These are phyloP conservation scores for Cladosporium sp. DNA, from an alignment of 2,329 filamentous ascomycete species.

Conservation along the genomic window DNA sequence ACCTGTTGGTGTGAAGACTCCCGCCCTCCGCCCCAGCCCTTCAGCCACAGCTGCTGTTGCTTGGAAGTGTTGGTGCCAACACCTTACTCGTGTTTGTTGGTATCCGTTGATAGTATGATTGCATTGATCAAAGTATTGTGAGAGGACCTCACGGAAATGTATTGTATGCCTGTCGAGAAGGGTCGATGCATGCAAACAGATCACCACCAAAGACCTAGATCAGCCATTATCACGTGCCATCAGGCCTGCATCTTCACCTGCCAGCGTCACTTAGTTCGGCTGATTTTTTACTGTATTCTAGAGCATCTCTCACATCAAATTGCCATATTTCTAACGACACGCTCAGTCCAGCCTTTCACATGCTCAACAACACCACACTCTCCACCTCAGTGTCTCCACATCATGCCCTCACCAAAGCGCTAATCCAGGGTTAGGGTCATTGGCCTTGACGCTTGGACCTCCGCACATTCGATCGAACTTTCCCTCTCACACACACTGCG, in stretches of 20 bases:
- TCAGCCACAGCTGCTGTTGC: constrained; percentile 1
- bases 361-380: not conserved
- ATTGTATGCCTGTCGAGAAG: not conserved
- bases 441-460: not conserved
- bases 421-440: not conserved
- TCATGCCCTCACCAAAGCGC: not conserved
- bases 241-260: too few relatives aligned
- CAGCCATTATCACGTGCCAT: not conserved
- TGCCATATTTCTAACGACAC: too few relatives aligned
- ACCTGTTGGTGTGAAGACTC: constrained; percentile 3
- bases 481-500: constrained; percentile 8
- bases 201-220: too few relatives aligned
- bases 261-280: not conserved
- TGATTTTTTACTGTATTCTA: not conserved
- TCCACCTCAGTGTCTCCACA: not conserved
- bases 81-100: not conserved
- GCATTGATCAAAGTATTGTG: not conserved
- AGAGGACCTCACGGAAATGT: not conserved
- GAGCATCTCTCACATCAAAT: not conserved
- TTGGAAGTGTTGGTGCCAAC: not conserved
- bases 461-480: constrained; percentile 16
- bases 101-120: not conserved
- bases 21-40: not conserved
- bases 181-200: not conserved
- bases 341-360: not conserved